A percentile compares a stretch with the other conserved stretches of the same genome.
These are phyloP conservation scores for sunflower (Helianthus annuus) DNA, from an alignment of 129 eudicot species.

Conservation along the genomic window DNA sequence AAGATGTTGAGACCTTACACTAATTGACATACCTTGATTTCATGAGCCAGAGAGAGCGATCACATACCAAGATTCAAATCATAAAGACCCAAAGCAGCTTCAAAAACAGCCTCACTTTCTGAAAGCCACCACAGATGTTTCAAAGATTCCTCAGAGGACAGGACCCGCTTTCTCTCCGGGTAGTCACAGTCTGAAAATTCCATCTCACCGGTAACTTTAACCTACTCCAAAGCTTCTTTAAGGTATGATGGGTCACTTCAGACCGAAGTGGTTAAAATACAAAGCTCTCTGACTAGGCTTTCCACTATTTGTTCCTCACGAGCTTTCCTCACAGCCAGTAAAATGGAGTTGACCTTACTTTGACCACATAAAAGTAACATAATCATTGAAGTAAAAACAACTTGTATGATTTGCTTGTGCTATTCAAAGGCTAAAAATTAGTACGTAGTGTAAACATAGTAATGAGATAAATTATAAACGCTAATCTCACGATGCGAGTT, in stretches of 20 bases:
- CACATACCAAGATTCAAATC: conserved; percentile 62
- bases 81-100: conserved; percentile 95
- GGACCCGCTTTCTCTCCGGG: conserved; percentile 47
- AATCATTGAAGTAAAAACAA: too few species aligned
- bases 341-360: conserved; percentile 60
- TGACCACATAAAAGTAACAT: not conserved
- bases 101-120: conserved; percentile 82
- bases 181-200: conserved; percentile 62
- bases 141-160: conserved; percentile 91
- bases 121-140: conserved; percentile 93
- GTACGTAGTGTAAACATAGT: too few species aligned
- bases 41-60: too few species aligned
- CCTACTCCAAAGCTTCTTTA: conserved; percentile 76
- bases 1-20: too few species aligned
- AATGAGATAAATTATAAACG: not conserved
- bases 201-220: conserved; percentile 69
- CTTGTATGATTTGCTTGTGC: too few species aligned
- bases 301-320: conserved; percentile 72
- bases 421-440: too few species aligned
- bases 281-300: conserved; percentile 84
- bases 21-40: too few species aligned
- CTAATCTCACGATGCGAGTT: not conserved
- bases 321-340: conserved; percentile 70
- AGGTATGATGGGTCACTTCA: conserved; percentile 86
- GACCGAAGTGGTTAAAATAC: conserved; percentile 94